Conservation (phyloP, 2,329 filamentous ascomycete genomes). For the Paecilomyces formosus region DNA sequence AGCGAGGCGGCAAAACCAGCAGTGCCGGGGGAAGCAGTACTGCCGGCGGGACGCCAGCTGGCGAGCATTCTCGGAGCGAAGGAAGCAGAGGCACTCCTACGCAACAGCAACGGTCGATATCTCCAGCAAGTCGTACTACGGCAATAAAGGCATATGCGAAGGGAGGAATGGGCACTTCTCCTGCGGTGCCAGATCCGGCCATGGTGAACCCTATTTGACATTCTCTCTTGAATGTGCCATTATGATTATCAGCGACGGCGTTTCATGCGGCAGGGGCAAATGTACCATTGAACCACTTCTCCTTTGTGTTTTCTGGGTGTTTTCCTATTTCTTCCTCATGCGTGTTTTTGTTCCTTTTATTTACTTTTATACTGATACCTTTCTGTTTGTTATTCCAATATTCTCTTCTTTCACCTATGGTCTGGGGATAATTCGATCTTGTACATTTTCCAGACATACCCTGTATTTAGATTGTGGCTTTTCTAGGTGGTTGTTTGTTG, state of each 20-base stretch:
- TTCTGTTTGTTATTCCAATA: not conserved
- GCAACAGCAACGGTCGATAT: constrained; percentile 5
- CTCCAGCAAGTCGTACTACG: constrained; percentile 7
- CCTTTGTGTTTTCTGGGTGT: not conserved
- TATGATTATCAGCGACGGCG: not conserved
- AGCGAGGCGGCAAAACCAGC: constrained; percentile 49
- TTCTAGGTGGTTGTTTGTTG: not conserved
- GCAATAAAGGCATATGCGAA: not conserved
- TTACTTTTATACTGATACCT: not conserved
- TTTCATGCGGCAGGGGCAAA: not conserved
- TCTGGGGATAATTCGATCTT: not conserved
- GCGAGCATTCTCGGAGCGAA: constrained; percentile 22
- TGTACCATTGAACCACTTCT: not conserved
- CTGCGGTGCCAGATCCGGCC: constrained; percentile 20
- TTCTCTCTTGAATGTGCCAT: not conserved
- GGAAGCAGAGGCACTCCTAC: constrained; percentile 20
- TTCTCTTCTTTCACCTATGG: not conserved
- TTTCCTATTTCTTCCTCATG: not conserved
- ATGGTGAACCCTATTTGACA: constrained; percentile 30
- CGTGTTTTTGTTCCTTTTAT: not conserved
- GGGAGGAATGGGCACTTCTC: constrained; percentile 2
- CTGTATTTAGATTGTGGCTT: not conserved
- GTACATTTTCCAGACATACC: not conserved
- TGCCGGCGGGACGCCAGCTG: constrained; percentile 15
- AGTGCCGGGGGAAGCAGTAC: constrained; percentile 24